A percentile compares a stretch with the other conserved stretches of the same genome.
Evolutionary conservation across 1,139 yeast species (phyloP).

Genomic region (Kodamaea derodonti): DNA sequence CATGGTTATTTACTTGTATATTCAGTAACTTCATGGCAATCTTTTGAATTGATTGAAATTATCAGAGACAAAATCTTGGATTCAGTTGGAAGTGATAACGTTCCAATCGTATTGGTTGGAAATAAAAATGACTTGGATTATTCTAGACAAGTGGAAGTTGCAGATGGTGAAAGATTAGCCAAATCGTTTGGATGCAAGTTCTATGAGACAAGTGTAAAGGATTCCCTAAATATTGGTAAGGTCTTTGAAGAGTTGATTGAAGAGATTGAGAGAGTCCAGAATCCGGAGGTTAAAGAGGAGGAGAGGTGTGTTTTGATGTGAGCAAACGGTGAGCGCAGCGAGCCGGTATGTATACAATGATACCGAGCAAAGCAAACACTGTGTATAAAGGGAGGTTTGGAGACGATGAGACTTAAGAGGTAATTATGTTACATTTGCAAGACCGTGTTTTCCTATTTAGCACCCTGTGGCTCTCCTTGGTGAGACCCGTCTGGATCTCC

Average conservation of each 20-base stretch:
- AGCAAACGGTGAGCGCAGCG: background rate
- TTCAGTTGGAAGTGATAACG: slow-evolving; percentile 64
- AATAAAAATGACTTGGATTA: slow-evolving; percentile 72
- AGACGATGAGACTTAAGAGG: no score
- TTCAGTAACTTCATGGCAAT: slow-evolving; percentile 74
- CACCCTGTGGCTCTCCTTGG: no score
- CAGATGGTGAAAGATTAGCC: slow-evolving; percentile 67
- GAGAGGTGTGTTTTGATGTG: slow-evolving; percentile 37
- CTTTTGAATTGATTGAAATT: slow-evolving; percentile 74
- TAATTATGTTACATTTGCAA: no score
- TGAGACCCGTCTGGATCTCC: no score
- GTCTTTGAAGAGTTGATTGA: slow-evolving; percentile 67
- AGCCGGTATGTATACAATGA: no score
- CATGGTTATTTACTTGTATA: slow-evolving; percentile 84
- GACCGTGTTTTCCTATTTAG: no score
- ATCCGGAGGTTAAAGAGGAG: slow-evolving; percentile 38
- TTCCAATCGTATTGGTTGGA: slow-evolving; percentile 82
- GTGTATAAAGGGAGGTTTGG: no score
- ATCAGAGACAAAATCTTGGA: slow-evolving; percentile 84
- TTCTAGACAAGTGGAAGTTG: slow-evolving; percentile 60
- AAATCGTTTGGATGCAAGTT: slow-evolving; percentile 60
- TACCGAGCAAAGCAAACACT: no score
- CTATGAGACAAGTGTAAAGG: slow-evolving; percentile 82
- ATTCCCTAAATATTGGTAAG: slow-evolving; percentile 59
- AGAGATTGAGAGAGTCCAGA: slow-evolving; percentile 63